Evolutionary conservation across 371 early-diverging fungal genomes (phyloP).

Genomic region (Conidiobolus coronatus): DNA sequence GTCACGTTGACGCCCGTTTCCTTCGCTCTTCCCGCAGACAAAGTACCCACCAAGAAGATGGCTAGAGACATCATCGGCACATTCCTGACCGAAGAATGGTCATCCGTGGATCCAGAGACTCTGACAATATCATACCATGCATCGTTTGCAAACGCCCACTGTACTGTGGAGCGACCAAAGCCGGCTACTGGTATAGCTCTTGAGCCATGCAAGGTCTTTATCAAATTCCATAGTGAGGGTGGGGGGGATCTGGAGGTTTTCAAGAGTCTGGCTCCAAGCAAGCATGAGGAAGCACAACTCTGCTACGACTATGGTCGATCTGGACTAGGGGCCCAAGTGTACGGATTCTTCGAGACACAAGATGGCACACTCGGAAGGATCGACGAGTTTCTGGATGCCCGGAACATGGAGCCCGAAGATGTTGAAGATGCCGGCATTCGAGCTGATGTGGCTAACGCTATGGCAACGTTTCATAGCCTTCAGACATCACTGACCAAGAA

Average conservation of each 20-base stretch:
- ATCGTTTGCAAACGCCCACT: neutral
- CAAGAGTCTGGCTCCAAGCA: too few species aligned
- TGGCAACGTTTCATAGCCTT: neutral
- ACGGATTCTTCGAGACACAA: neutral
- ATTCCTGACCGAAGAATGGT: neutral
- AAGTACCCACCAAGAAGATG: neutral
- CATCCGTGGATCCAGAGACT: constrained; percentile 1
- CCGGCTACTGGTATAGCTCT: too few species aligned
- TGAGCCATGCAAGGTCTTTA: too few species aligned
- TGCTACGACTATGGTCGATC: neutral
- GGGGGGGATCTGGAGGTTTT: too few species aligned
- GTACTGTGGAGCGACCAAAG: neutral
- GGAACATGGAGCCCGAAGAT: neutral
- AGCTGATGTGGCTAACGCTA: neutral
- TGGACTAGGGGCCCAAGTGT: neutral
- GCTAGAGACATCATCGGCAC: neutral
- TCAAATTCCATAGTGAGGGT: too few species aligned
- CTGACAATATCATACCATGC: constrained; percentile 1
- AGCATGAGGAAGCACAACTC: too few species aligned
- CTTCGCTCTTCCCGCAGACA: neutral
- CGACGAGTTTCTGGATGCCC: neutral
- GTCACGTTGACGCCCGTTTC: neutral
- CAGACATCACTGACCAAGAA: neutral
- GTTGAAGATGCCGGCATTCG: neutral
- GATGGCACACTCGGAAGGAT: neutral